Conservation (phyloP, 495 filamentous ascomycete genomes). For the Aspergillus heteromorphus region DNA sequence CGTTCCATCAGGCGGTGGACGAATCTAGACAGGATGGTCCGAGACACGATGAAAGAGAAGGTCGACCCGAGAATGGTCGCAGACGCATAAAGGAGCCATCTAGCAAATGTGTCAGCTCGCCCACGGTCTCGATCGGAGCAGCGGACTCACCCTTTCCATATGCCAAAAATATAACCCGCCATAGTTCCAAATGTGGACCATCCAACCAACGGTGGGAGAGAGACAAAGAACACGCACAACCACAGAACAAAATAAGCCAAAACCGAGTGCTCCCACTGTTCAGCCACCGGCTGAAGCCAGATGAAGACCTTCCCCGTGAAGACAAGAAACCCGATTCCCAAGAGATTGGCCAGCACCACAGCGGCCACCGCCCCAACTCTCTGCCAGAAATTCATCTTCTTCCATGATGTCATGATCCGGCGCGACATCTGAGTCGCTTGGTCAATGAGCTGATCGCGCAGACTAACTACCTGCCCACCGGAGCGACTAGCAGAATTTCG, state of each 20-base stretch:
- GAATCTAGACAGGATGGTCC: slow-evolving; percentile 69
- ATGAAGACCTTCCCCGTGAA: slow-evolving; percentile 75
- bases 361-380: slow-evolving; percentile 50
- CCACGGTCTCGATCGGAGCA: background rate
- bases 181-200: slow-evolving; percentile 84
- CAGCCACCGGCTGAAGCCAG: slow-evolving; percentile 62
- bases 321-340: slow-evolving; percentile 62
- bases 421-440: slow-evolving; percentile 27
- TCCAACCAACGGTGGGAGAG: slow-evolving; percentile 87
- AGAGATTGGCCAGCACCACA: slow-evolving; percentile 40
- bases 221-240: slow-evolving; percentile 66
- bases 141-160: slow-evolving; percentile 66
- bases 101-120: slow-evolving; percentile 13
- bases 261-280: slow-evolving; percentile 61
- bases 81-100: slow-evolving; percentile 77
- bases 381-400: slow-evolving; percentile 55
- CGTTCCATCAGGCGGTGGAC: slow-evolving; percentile 74
- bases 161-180: slow-evolving; percentile 88
- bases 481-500: slow-evolving; percentile 29
- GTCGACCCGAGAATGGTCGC: slow-evolving; percentile 76
- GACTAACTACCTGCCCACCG: slow-evolving; percentile 20
- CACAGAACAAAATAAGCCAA: slow-evolving; percentile 79
- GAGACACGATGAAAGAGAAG: slow-evolving; percentile 69
- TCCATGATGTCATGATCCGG: slow-evolving; percentile 35
- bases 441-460: slow-evolving; percentile 43